A percentile compares a stretch with the other conserved stretches of the same genome.
Evolutionary conservation across 352 stramenopile species (phyloP).

Genomic region (Phytophthora cajani): DNA sequence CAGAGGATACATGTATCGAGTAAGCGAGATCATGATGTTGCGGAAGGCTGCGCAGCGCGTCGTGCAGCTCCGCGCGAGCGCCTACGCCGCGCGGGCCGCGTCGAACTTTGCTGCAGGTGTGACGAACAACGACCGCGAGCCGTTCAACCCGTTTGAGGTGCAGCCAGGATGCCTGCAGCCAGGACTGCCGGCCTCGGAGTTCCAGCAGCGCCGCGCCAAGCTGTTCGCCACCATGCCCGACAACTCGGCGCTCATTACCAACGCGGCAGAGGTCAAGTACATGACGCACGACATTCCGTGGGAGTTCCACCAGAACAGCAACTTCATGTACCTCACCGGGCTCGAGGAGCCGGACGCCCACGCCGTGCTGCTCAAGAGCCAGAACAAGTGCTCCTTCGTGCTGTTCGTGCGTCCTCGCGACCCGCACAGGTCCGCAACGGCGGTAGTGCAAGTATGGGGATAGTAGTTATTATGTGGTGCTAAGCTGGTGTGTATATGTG

Average conservation of each 20-base stretch:
- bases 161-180: conserved; percentile 56
- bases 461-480: background rate
- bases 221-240: conserved; percentile 69
- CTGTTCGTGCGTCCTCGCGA: conserved; percentile 83
- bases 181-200: conserved; percentile 64
- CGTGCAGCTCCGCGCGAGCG: conserved; percentile 1
- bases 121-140: conserved; percentile 15
- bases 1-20: too few species aligned
- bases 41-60: conserved; percentile 22
- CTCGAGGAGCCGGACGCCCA: conserved; percentile 81
- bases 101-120: conserved; percentile 47
- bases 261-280: conserved; percentile 79
- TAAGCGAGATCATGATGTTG: conserved; percentile 16
- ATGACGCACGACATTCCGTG: conserved; percentile 91
- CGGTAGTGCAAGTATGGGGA: background rate
- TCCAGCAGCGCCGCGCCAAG: conserved; percentile 64
- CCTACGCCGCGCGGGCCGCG: conserved; percentile 14
- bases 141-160: conserved; percentile 60
- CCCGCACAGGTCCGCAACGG: conserved; percentile 53
- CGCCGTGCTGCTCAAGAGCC: conserved; percentile 78
- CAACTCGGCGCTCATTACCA: conserved; percentile 78
- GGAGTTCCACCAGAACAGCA: conserved; percentile 87
- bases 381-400: conserved; percentile 67
- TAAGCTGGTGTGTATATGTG: background rate
- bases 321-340: conserved; percentile 88